Evolutionary conservation across 768 basidiomycete genomes (phyloP).

Genomic region (Serendipita vermifera): DNA sequence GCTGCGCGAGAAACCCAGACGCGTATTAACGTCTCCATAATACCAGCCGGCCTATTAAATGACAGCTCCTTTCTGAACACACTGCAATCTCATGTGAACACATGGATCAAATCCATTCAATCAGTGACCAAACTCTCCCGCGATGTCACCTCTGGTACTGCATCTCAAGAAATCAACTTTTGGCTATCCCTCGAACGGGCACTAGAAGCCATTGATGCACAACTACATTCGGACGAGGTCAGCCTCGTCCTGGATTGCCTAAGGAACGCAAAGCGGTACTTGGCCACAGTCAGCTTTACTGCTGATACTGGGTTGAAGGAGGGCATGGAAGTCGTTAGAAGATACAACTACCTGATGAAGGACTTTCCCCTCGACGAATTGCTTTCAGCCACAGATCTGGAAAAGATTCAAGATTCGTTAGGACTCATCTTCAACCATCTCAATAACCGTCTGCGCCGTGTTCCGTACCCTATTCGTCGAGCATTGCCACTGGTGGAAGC

Average conservation of each 20-base stretch:
- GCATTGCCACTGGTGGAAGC: conserved; percentile 95
- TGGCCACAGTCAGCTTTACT: conserved; percentile 93
- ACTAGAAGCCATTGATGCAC: conserved; percentile 83
- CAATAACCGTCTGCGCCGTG: conserved; percentile 88
- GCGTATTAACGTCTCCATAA: conserved; percentile 63
- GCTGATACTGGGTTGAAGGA: conserved; percentile 95
- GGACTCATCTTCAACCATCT: conserved; percentile 82
- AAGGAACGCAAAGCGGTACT: conserved; percentile 91
- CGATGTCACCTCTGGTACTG: conserved; percentile 88
- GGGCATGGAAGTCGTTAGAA: conserved; percentile 78
- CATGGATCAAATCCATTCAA: conserved; percentile 98
- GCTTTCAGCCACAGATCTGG: conserved; percentile 88
- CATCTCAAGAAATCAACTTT: conserved; percentile 98
- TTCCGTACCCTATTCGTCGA: conserved; percentile 92
- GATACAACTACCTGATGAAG: conserved; percentile 98
- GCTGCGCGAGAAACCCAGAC: conserved; percentile 43
- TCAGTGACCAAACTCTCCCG: conserved; percentile 89
- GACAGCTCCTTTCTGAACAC: conserved; percentile 90
- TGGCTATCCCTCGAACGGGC: conserved; percentile 93
- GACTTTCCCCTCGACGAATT: conserved; percentile 97
- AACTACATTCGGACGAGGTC: conserved; percentile 84
- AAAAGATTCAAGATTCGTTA: conserved; percentile 86
- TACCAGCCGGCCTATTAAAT: conserved; percentile 57
- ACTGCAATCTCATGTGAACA: conserved; percentile 85
- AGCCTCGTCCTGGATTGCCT: conserved; percentile 87